Percentiles rank a stretch among this genome's conserved stretches.
phyloP scores from a whole-genome alignment of 2,329 filamentous ascomycete genomes.

The Aspergillus spinulosporus region DNA sequence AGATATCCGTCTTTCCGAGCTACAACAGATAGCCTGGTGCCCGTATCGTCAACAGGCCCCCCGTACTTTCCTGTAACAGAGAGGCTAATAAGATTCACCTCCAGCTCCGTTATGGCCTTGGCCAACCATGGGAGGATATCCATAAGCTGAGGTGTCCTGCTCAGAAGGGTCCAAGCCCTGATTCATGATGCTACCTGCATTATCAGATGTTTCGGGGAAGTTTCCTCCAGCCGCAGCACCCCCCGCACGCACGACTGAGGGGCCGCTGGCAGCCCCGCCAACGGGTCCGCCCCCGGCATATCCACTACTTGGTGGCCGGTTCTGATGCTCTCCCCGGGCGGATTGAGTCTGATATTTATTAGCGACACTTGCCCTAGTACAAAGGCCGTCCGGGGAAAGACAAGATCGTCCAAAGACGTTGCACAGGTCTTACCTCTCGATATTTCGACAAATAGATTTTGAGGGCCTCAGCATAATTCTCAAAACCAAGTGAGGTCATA shows the following conservation, averaged over 20 bases:
- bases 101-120: constrained; percentile 50
- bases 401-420: constrained; percentile 19
- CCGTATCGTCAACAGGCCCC: constrained; percentile 8
- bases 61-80: constrained; percentile 11
- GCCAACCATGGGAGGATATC: constrained; percentile 49
- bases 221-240: constrained; percentile 33
- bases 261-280: constrained; percentile 34
- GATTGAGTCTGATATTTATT: constrained; percentile 69
- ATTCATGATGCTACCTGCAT: constrained; percentile 47
- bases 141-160: constrained; percentile 47
- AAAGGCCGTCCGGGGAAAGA: constrained; percentile 30
- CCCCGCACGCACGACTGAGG: constrained; percentile 33
- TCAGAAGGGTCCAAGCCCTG: constrained; percentile 47
- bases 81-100: constrained; percentile 44
- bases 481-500: constrained; percentile 98
- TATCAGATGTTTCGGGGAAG: constrained; percentile 44
- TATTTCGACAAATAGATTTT: constrained; percentile 99
- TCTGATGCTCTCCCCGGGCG: constrained; percentile 66
- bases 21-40: neutral
- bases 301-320: constrained; percentile 55
- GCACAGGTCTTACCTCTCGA: constrained; percentile 75
- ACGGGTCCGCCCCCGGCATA: constrained; percentile 44
- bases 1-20: neutral
- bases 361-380: constrained; percentile 22
- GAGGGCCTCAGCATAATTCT: constrained; percentile 96